Base-by-base conservation (phyloP, 2,329 filamentous ascomycete species). In the Phaeomoniella chlamydospora region DNA sequence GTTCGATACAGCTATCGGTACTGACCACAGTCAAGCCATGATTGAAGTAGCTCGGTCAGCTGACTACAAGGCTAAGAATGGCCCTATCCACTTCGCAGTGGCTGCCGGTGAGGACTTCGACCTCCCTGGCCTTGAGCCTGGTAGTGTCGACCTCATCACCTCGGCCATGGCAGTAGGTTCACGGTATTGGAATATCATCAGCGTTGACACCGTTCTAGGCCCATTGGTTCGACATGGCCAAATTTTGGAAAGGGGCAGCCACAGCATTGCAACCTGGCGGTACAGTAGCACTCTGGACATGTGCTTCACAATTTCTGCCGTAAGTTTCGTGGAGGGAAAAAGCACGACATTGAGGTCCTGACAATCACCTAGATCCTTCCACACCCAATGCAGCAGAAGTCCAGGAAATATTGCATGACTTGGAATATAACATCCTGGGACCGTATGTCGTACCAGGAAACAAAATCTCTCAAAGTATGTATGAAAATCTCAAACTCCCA, bases 201-300 rank as follows among this genome's bases (percentile, higher is more conserved):
- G 19, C n/a, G n/a, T 29, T 31, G 4, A 13, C 19, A 14, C 10
- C 18, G 5, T 4, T 15, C 3, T 31, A 55, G 44, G 67, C 67
- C 0, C 72, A 75, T 48, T 75, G 71, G 71, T 73, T 75, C 51
- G 59, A 74, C 43, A 62, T 73, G 59, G 42, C 54, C 0, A 37
- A 37, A 0, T 74, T 74, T 52, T 74, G 67, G 61, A 33, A 41
- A 2, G 50, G 53, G 0, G 70, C 68, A 0, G 63, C 62, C 0
- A 51, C 52, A 10, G 50, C 66, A 1, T 51, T 75, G 4, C 63
- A 59, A 41, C 65, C 68, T 0, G 64, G 64, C n/a, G 71, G 70
- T 15, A 72, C 59, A 3, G 62, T 74, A 0, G 68, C 68, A 0
- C 37, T 75, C 2, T 74, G 68, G 67, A 53, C 53, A 0, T 51